Evolutionary conservation across 352 stramenopile genomes (phyloP), one percentile per base, ranked within the genome.

Genomic region (Phytophthora pseudosyringae): DNA sequence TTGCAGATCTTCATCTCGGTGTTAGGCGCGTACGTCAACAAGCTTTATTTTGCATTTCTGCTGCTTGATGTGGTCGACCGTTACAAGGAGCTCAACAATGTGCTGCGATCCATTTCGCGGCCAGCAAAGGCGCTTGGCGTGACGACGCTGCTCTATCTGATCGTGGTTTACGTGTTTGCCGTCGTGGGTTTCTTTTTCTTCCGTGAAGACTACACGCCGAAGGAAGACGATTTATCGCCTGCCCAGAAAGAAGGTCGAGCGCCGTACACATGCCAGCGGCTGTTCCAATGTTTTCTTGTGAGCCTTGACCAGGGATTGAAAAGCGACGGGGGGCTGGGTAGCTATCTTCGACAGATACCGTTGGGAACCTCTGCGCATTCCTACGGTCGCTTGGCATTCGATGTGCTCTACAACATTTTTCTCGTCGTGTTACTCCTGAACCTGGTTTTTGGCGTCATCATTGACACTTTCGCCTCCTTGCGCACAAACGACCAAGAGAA

Each of bases 381-480:
- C 0, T 93, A 91, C 45, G 69, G 55, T 15, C 80, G 82, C 3
- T 64, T 93, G 21, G 64, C 62, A 25, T 93, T 89, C 49, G 84
- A 91, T 31, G 39, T 88, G 15, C 51, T 83, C 11, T 93, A 86
- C 76, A 90, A 93, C 69, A 81, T 76, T 15, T 62, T 90, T 35
- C 71, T 93, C 12, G 74, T 91, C 32, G 79, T 91, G 18, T 70
- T 91, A 51, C 74, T 93, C n/a, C 64, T 91, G 55, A 93, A 93
- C 47, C 69, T 91, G 31, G 67, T 90, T 18, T 93, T 93, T 53
- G 84, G 82, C 25, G 78, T 93, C 16, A 93, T 93, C 59, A 90
- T 93, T 51, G 84, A 93, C 49, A 93, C 77, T 15, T 93, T 93
- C 52, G 84, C 84, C 32, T 88, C 79, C n/a, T 58, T 93, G 38